A percentile compares a stretch with the other conserved stretches of the same genome.
Conservation (phyloP, 345 rosid genomes). For the Aquilaria yunnanensis region DNA sequence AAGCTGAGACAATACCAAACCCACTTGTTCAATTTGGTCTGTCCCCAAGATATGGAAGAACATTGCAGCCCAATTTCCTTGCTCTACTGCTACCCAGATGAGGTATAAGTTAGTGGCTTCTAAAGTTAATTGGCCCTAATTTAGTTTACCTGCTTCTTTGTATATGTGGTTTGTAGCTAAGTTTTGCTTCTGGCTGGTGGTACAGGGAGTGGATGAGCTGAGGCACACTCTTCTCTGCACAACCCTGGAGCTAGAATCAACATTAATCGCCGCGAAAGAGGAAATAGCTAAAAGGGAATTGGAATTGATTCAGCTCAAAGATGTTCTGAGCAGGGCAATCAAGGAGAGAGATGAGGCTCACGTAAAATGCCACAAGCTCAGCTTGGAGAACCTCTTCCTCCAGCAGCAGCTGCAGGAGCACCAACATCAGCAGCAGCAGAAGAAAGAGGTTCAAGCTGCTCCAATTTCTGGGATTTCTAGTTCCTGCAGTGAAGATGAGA, state of each 20-base stretch:
- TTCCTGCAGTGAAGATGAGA: conserved; percentile 24
- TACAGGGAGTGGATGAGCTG: conserved; percentile 44
- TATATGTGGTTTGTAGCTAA: neutral
- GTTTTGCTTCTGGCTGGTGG: neutral
- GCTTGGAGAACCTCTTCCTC: conserved; percentile 26
- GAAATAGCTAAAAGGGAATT: conserved; percentile 39
- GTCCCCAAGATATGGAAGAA: conserved; percentile 31
- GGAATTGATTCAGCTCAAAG: conserved; percentile 36
- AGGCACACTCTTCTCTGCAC: conserved; percentile 33
- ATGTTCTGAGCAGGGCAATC: conserved; percentile 24
- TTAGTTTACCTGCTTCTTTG: neutral
- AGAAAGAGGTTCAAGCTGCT: conserved; percentile 18
- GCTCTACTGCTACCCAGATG: conserved; percentile 28
- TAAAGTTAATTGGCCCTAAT: neutral
- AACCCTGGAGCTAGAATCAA: conserved; percentile 41
- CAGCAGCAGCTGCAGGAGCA: conserved; percentile 21
- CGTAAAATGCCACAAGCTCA: conserved; percentile 24
- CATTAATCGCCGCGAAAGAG: conserved; percentile 39
- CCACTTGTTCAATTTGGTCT: conserved; percentile 1
- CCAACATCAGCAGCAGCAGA: conserved; percentile 10
- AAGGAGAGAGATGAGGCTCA: conserved; percentile 45
- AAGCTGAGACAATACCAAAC: conserved; percentile 1
- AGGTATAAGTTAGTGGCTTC: conserved; percentile 19
- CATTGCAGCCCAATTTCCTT: conserved; percentile 30
- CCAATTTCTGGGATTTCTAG: conserved; percentile 9